Base-by-base conservation (phyloP, 148 eudicot genomes). In the Nepenthes mirabilis region DNA sequence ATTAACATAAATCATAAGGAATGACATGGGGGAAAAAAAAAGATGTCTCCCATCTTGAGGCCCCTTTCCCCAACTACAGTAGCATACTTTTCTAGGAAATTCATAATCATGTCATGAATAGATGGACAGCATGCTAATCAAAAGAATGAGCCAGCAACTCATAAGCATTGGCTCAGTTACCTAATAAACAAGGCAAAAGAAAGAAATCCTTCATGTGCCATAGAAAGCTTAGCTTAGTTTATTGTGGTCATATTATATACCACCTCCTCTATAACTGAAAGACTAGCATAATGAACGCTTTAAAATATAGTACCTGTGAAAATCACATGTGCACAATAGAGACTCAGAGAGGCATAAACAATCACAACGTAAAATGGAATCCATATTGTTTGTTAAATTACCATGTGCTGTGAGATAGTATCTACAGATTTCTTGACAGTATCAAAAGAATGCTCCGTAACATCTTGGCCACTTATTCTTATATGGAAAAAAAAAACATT, bases 51-150 rank as follows among this genome's bases (percentile, higher is more conserved):
- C 52, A 86, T 89, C 85, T 86, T 86, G 57, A 86, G 80, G 58
- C 94, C 94, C 68, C 97, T 83, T 76, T 91, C 97, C 71, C 97
- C 97, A 8, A 91, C 97, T 59, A 87, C 70, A 23, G 97, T 91
- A 13, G 80, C 75, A 76, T 91, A 91, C 60, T 87, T 85, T 37
- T 85, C 80, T 14, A 95, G 97, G 68, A 91, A 91, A 36, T 81
- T 91, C 95, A 91, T 79, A 47, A 91, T 87, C 5, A 93, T 91
- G 56, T 91, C 93, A 78, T 91, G 97, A 75, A 91, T 91, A 55
- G 95, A 83, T 55, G 97, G 95, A 64, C 62, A 72, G 33, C 81
- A 79, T 66, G 94, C 94, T 55, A 23, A 23, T 23, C 23, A 23
- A 23, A 23, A 23, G 23, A 23, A 23, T 23, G 23, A 23, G 23